These are phyloP conservation scores for Scopulariopsis brevicaulis DNA, from an alignment of 2,329 filamentous ascomycete genomes.

Conservation along the genomic window DNA sequence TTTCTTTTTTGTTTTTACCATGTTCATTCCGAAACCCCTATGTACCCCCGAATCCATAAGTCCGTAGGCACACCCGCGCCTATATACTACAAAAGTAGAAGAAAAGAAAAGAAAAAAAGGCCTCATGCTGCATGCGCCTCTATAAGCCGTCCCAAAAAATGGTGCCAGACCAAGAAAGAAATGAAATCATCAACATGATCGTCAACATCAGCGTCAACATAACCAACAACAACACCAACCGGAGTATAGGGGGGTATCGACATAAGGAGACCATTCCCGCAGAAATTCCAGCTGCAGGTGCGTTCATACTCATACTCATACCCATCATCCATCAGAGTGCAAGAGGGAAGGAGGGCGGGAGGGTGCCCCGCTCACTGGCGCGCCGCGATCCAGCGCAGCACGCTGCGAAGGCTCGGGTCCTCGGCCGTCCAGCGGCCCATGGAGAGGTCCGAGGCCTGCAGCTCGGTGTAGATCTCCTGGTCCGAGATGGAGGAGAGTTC, in stretches of 20 bases:
- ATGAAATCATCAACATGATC: not conserved
- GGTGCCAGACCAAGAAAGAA: slow-evolving; percentile 2
- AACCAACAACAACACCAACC: not conserved
- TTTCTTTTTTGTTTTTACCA: no score
- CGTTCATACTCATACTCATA: not conserved
- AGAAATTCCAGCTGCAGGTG: not conserved
- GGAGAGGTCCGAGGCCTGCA: slow-evolving; percentile 38
- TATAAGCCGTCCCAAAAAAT: not conserved
- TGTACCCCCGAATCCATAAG: no score
- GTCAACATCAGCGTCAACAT: not conserved
- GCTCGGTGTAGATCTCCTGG: slow-evolving; percentile 43
- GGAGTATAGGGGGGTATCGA: not conserved
- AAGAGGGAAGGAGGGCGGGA: not conserved
- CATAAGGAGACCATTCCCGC: not conserved
- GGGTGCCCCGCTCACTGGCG: slow-evolving; percentile 12
- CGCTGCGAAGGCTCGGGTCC: slow-evolving; percentile 44
- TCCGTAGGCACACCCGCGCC: not conserved
- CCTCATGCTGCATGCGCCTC: not conserved
- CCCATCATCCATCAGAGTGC: not conserved
- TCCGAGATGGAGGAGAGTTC: slow-evolving; percentile 48
- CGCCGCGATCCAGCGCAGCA: slow-evolving; percentile 47
- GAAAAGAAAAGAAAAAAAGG: not conserved
- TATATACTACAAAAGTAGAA: not conserved
- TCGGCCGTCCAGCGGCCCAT: slow-evolving; percentile 53
- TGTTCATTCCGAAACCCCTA: no score